Conservation (phyloP, 768 basidiomycete genomes). For the Amanita muscaria region DNA sequence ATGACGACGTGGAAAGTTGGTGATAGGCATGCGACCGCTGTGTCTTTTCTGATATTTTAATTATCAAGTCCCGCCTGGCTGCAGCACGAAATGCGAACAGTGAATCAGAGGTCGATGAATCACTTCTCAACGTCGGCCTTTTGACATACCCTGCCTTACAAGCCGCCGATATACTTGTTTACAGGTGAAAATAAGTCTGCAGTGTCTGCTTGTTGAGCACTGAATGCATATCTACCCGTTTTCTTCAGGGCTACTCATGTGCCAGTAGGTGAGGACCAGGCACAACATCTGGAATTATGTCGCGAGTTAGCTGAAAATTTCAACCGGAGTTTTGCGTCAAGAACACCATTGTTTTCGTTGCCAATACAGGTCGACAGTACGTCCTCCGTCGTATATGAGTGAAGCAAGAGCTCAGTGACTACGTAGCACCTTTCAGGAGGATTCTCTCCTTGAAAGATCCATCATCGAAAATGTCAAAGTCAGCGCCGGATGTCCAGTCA, state of each 20-base stretch:
- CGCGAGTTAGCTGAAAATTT: conserved; percentile 79
- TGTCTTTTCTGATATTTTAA: conserved; percentile 6
- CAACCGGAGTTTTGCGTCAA: conserved; percentile 54
- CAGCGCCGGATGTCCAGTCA: conserved; percentile 65
- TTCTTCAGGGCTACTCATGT: conserved; percentile 73
- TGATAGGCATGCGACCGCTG: not conserved
- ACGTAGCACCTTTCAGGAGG: conserved; percentile 66
- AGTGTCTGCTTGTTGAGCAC: conserved; percentile 14
- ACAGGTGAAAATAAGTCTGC: conserved; percentile 43
- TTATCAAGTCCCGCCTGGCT: conserved; percentile 60
- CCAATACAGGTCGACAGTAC: conserved; percentile 69
- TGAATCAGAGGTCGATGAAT: conserved; percentile 75
- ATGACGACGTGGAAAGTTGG: conserved; percentile 98
- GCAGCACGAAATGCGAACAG: conserved; percentile 63
- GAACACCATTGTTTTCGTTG: conserved; percentile 53
- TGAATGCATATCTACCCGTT: not conserved
- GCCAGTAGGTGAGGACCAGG: conserved; percentile 94
- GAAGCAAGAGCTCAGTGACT: not conserved
- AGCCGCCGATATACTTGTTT: conserved; percentile 85
- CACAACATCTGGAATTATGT: conserved; percentile 85
- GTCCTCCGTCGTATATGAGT: conserved; percentile 18
- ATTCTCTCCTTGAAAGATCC: conserved; percentile 85
- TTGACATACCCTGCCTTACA: conserved; percentile 92
- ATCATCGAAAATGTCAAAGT: conserved; percentile 92
- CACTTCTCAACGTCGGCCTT: conserved; percentile 72